Base-by-base conservation (phyloP, 78 protist genomes). In the Pelomyxa schiedti region DNA sequence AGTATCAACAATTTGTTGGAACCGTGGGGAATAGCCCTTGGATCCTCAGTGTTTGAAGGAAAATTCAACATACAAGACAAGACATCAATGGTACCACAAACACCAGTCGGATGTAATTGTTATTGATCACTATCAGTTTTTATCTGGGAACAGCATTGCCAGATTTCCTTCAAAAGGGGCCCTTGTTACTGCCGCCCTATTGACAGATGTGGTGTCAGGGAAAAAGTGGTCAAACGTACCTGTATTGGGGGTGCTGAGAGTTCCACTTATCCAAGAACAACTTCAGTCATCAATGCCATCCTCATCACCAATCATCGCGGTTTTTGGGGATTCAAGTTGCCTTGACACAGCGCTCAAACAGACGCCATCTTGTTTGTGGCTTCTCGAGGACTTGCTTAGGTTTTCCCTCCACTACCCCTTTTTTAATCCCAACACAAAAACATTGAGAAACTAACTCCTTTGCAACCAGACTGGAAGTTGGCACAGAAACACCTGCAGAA, bases 1-100 rank as follows among this genome's bases (percentile, higher is more conserved):
- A 92, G 95, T 1, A 70, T 95, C 41, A 95, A 94, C 79, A 90
- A 74, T 5, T 82, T 94, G n/a, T 77, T 94, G 28, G 69, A 58
- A 26, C 83, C 67, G 5, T 86, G 84, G 39, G 90, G 88, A 32
- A 72, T 92, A 5, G 86, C 77, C 26, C 43, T 94, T 32, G 82
- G 83, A 26, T 79, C 75, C 42, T 43, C 9, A 0, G 86, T 90
- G 3, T 78, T 73, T 24, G 78, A 82, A 16, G 87, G 81, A 1
- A 1, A 1, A 26, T 1, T 70, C 2, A 3, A 16, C 58, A 47
- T 5, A 8, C 1, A 58, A 8, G 78, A 6, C 40, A 0, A 1
- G 36, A 8, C 1, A 0, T 36, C 0, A 5, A 4, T 1, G 40
- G 38, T n/a, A n/a, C n/a, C 8, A 1, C 7, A 1, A 7, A 1